Percentiles rank a stretch among this genome's conserved stretches.
These are phyloP conservation scores for Candida freyschussii DNA, from an alignment of 1,139 yeast genomes.

Conservation along the genomic window DNA sequence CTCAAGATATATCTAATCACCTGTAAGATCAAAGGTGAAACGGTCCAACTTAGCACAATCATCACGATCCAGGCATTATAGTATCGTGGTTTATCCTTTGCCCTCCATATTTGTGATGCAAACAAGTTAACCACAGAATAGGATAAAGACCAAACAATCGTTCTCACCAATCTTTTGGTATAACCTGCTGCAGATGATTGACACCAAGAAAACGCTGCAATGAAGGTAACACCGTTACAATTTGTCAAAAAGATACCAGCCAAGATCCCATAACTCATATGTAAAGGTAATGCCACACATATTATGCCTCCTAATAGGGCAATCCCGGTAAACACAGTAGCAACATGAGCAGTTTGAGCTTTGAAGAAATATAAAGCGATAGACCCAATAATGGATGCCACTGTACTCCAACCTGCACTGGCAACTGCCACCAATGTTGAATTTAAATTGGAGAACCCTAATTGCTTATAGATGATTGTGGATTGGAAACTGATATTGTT, in stretches of 20 bases:
- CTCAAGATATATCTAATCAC: conserved; percentile 29
- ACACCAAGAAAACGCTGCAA: conserved; percentile 22
- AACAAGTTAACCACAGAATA: conserved; percentile 25
- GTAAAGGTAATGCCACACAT: conserved; percentile 27
- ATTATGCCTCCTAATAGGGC: conserved; percentile 30
- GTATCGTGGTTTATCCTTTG: conserved; percentile 25
- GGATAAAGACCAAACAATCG: conserved; percentile 21
- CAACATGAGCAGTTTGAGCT: conserved; percentile 22
- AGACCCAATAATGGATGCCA: conserved; percentile 22
- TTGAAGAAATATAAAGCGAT: conserved; percentile 11
- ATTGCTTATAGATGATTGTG: conserved; percentile 33
- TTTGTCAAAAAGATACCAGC: conserved; percentile 27
- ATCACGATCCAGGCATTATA: conserved; percentile 32
- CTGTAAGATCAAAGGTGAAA: conserved; percentile 30
- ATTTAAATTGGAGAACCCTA: conserved; percentile 30
- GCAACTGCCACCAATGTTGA: conserved; percentile 32
- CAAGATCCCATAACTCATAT: conserved; percentile 29
- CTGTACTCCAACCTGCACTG: conserved; percentile 29
- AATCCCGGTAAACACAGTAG: conserved; percentile 19
- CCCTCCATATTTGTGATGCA: conserved; percentile 28
- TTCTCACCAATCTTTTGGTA: conserved; percentile 28
- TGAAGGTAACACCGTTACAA: conserved; percentile 21
- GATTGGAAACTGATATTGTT: conserved; percentile 41
- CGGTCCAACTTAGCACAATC: conserved; percentile 29
- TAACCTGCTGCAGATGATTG: conserved; percentile 29